Conservation (phyloP, 805 yeast genomes). For the Candida sakaeoensis region DNA sequence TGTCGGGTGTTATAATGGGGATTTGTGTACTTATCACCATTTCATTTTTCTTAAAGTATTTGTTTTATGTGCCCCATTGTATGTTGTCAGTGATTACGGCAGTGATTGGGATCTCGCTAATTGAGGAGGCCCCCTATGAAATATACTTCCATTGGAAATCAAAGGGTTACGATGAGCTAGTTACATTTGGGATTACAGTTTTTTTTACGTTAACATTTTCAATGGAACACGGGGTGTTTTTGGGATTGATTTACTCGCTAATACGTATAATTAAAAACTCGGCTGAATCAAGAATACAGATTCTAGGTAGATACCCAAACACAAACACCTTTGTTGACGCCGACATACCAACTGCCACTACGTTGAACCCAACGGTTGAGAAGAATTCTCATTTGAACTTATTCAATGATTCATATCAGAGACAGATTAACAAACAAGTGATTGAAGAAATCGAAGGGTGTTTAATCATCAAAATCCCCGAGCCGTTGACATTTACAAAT, state of each 20-base stretch:
- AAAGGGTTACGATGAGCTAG: conserved; percentile 72
- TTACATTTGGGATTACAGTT: conserved; percentile 41
- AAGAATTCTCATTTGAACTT: conserved; percentile 22
- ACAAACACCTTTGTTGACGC: conserved; percentile 41
- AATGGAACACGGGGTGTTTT: conserved; percentile 82
- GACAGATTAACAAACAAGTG: conserved; percentile 32
- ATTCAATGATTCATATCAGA: conserved; percentile 32
- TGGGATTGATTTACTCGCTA: conserved; percentile 81
- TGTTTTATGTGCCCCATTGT: conserved; percentile 75
- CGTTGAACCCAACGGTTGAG: conserved; percentile 6
- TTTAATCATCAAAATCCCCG: conserved; percentile 40
- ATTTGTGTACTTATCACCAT: conserved; percentile 66
- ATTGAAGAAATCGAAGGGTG: conserved; percentile 45
- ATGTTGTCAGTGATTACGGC: conserved; percentile 77
- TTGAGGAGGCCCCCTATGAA: conserved; percentile 85
- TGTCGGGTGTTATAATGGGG: conserved; percentile 83
- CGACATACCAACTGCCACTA: conserved; percentile 25
- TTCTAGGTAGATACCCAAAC: conserved; percentile 41
- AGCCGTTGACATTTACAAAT: conserved; percentile 42
- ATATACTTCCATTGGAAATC: conserved; percentile 67
- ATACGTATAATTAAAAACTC: conserved; percentile 57
- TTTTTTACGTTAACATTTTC: conserved; percentile 48
- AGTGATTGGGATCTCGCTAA: conserved; percentile 56
- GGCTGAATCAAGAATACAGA: conserved; percentile 41
- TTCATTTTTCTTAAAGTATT: conserved; percentile 52